phyloP scores from a whole-genome alignment of 306 rosid species.

The Cicer yamashitae region DNA sequence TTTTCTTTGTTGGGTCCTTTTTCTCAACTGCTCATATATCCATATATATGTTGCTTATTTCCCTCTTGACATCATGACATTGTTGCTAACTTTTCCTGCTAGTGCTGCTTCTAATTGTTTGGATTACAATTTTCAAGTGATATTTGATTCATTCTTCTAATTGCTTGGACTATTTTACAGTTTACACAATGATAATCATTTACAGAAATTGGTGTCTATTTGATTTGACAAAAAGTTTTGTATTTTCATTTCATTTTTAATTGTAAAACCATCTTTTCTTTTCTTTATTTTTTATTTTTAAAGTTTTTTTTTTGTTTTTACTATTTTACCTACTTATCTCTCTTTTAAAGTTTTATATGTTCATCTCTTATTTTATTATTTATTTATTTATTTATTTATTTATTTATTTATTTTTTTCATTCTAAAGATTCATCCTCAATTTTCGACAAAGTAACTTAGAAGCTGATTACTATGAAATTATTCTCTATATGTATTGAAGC shows the following conservation, averaged over 20 bases:
- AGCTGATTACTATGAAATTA: conserved; percentile 15
- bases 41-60: neutral
- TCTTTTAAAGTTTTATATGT: neutral
- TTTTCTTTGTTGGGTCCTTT: neutral
- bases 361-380: neutral
- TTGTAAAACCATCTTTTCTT: too few relatives aligned
- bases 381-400: neutral
- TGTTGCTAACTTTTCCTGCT: neutral
- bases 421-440: neutral
- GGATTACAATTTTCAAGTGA: neutral
- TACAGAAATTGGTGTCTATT: neutral
- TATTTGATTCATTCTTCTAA: neutral
- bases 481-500: neutral
- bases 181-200: neutral
- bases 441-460: neutral
- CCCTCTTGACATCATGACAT: neutral
- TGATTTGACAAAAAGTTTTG: too few relatives aligned
- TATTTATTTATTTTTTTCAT: neutral
- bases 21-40: neutral
- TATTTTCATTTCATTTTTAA: too few relatives aligned
- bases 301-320: too few relatives aligned
- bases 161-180: neutral
- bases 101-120: neutral
- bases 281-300: too few relatives aligned
- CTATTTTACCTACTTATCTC: neutral